phyloP scores from a whole-genome alignment of 768 basidiomycete genomes.

The Myochromella boudieri region DNA sequence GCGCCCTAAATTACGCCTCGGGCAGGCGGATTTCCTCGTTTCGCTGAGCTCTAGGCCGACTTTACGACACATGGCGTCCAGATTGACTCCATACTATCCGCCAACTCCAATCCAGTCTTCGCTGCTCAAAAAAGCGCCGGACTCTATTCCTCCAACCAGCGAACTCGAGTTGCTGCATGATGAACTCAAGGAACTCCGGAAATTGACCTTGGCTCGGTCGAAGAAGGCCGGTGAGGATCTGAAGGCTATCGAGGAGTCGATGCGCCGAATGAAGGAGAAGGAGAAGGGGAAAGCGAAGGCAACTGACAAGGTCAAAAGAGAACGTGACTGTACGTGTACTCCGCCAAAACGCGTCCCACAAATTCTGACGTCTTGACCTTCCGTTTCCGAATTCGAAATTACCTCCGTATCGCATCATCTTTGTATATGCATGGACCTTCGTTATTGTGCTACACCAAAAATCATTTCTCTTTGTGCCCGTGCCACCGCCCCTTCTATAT shows the following conservation, averaged over 20 bases:
- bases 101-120: conserved; percentile 54
- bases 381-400: conserved; percentile 10
- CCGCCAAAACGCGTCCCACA: conserved; percentile 15
- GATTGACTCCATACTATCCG: conserved; percentile 47
- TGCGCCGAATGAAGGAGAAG: conserved; percentile 75
- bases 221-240: conserved; percentile 79
- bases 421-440: conserved; percentile 1
- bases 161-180: conserved; percentile 66
- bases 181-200: conserved; percentile 57
- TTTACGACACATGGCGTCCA: conserved; percentile 55
- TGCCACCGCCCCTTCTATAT: not conserved
- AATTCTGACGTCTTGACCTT: conserved; percentile 20
- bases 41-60: conserved; percentile 12
- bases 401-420: conserved; percentile 1
- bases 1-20: conserved; percentile 11
- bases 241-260: conserved; percentile 71
- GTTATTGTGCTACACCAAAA: conserved; percentile 1
- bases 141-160: conserved; percentile 67
- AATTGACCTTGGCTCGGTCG: conserved; percentile 57
- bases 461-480: not conserved
- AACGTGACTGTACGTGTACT: conserved; percentile 69
- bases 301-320: conserved; percentile 71
- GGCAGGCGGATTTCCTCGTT: conserved; percentile 4
- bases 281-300: conserved; percentile 72
- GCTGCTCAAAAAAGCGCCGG: conserved; percentile 63